A percentile compares a stretch with the other conserved stretches of the same genome.
phyloP scores from a whole-genome alignment of 306 rosid species.

The Boehmeria nivea region DNA sequence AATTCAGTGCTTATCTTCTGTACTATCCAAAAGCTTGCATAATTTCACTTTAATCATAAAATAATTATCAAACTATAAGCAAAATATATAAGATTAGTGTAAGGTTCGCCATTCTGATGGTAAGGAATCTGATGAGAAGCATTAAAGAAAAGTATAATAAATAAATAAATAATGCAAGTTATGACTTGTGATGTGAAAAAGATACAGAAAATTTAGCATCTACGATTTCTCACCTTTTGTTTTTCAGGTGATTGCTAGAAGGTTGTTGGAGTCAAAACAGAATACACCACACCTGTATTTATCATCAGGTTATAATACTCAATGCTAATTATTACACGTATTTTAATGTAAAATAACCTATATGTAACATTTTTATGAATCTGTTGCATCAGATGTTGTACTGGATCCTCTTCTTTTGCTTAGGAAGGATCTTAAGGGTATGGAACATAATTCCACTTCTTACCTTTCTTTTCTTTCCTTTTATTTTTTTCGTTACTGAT shows the following conservation, averaged over 20 bases:
- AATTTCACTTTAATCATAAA: too few species aligned
- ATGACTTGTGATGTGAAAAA: not conserved
- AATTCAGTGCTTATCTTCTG: too few species aligned
- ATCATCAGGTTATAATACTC: slow-evolving; percentile 62
- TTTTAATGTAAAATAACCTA: slow-evolving; percentile 12
- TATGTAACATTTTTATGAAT: slow-evolving; percentile 25
- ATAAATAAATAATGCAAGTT: not conserved
- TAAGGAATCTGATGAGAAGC: not conserved
- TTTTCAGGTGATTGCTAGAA: slow-evolving; percentile 95
- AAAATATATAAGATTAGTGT: too few species aligned
- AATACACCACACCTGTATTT: slow-evolving; percentile 81
- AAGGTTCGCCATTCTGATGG: not conserved
- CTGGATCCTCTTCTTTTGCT: slow-evolving; percentile 92
- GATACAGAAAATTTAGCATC: too few species aligned
- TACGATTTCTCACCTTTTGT: slow-evolving; percentile 5
- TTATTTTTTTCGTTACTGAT: not conserved
- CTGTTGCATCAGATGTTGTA: slow-evolving; percentile 52
- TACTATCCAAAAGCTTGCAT: too few species aligned
- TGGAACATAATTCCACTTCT: slow-evolving; percentile 12
- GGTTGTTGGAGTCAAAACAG: slow-evolving; percentile 87
- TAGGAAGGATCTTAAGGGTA: slow-evolving; percentile 89
- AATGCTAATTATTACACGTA: not conserved
- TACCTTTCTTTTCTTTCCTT: slow-evolving; percentile 15
- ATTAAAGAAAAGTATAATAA: not conserved
- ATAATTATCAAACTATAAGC: too few species aligned